Base-by-base conservation (phyloP, 345 rosid species). In the Euphorbia pulcherrima region DNA sequence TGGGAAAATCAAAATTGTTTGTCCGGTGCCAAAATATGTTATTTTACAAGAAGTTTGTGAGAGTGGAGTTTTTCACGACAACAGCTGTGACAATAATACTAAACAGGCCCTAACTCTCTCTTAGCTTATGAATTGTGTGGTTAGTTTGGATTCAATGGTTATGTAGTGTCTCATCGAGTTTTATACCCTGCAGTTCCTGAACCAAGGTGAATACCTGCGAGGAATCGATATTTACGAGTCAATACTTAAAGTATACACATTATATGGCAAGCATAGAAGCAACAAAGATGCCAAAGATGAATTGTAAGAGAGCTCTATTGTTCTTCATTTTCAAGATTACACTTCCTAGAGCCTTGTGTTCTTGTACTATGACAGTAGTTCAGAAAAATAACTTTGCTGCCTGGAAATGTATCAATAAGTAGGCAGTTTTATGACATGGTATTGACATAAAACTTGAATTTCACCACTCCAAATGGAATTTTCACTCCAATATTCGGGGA, bases 171-270 rank as follows among this genome's bases (percentile, higher is more conserved):
- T 21, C 59, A 6, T 39, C 35, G 17, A 18, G 1, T 60, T 68
- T 68, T 69, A 48, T 48, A 10, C 37, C 57, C 70, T 72, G 79
- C 90, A 91, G 97, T 94, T 85, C 76, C 79, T 91, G 62, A 79
- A 83, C 85, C 83, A 85, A 77, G 84, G 69, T 6, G 96, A 91
- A 79, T 91, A 91, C 79, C 75, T 91, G 83, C 88, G 83, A 85
- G 99, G 97, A 61, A 84, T 91, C 56, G 83, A 82, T 39, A 75
- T 91, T 14, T 89, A 89, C 13, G 89, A 74, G 72, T 88, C 92
- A 35, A 85, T 91, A 54, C 83, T 94, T 63, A 84, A 85, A 82
- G 77, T 86, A 29, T 85, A 82, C 65, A 80, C 89, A 59, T 83
- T 93, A 35, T 84, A 81, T 53, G 74, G 60, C 2, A 79, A 68